Conservation (phyloP, 345 rosid species). For the Crucihimalaya himalaica region DNA sequence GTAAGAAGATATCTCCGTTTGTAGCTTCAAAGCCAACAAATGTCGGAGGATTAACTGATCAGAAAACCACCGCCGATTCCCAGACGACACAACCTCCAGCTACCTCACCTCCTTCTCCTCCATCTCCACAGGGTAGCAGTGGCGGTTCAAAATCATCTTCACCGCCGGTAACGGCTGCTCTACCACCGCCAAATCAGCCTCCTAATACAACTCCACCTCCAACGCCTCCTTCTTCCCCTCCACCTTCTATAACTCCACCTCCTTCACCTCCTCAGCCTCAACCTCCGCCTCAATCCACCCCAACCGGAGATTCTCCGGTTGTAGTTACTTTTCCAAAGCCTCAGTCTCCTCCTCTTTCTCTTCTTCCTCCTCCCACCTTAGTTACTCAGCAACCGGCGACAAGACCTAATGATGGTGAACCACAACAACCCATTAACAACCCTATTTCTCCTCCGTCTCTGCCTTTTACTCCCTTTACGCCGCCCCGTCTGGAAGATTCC, state of each 20-base stretch:
- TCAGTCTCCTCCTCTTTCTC: constrained; percentile 37
- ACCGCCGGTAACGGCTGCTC: constrained; percentile 26
- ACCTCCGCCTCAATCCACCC: constrained; percentile 32
- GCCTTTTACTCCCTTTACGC: constrained; percentile 18
- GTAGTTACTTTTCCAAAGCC: constrained; percentile 25
- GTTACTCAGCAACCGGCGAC: constrained; percentile 29
- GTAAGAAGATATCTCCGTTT: constrained; percentile 36
- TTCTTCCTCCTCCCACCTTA: constrained; percentile 30
- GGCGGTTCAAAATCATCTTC: constrained; percentile 26
- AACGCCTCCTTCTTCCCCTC: constrained; percentile 34
- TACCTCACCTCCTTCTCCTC: constrained; percentile 41
- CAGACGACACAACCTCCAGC: constrained; percentile 33
- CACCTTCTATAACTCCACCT: constrained; percentile 35
- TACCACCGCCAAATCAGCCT: constrained; percentile 15
- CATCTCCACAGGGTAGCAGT: not conserved
- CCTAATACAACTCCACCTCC: constrained; percentile 27
- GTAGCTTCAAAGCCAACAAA: constrained; percentile 15
- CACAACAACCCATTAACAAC: constrained; percentile 20
- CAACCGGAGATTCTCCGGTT: constrained; percentile 18
- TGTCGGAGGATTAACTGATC: constrained; percentile 24
- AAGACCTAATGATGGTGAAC: constrained; percentile 9
- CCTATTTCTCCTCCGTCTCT: constrained; percentile 28
- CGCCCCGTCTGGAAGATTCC: not conserved
- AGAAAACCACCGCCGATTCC: constrained; percentile 20
- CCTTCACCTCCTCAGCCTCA: constrained; percentile 39